Evolutionary conservation across 2,329 filamentous ascomycete species (phyloP), one percentile per base, ranked within the genome.

Genomic region (Fusarium sp.): DNA sequence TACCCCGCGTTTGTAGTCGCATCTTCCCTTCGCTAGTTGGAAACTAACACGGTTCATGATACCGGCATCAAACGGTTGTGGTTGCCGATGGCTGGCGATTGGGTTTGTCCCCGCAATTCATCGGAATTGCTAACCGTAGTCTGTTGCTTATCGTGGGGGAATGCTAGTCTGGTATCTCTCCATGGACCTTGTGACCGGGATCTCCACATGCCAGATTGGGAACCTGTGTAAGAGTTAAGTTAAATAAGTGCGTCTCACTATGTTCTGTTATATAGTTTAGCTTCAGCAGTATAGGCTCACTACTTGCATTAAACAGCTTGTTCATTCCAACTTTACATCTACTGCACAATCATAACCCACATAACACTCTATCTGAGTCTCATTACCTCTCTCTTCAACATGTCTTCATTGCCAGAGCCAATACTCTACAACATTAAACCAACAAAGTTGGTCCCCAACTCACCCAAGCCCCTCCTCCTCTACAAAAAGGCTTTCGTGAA

Each of bases 371-470:
- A 9, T 15, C 5, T 7, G 6, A 11, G 8, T 15, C 2, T 25
- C 11, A 25, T 8, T 12, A 1, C 2, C 15, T 18, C 4, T 7
- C 3, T 9, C 1, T 0, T 25, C 30, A 65, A 14, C 4, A 66
- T 65, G 62, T 8, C 24, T 3, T 6, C 40, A 1, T 11, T 59
- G 8, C 40, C 62, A 43, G 60, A 66, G 10, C 62, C 61, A 3
- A 59, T 59, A 34, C 20, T 47, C 2, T 65, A 65, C 9, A 42
- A 59, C 15, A 34, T 65, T 9, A 66, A 65, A 9, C 45, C 62
- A 30, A 65, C 62, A 5, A 65, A 66, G 7, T 30, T 65, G 16
- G 50, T 65, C 6, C 62, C 62, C 0, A 65, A 65, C 20, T 65
- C 62, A 10, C 62, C 52, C 10, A 65, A 66, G 5, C 62, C 62